Evolutionary conservation across 2,329 filamentous ascomycete species (phyloP).

Genomic region (Trematosphaeria pertusa): DNA sequence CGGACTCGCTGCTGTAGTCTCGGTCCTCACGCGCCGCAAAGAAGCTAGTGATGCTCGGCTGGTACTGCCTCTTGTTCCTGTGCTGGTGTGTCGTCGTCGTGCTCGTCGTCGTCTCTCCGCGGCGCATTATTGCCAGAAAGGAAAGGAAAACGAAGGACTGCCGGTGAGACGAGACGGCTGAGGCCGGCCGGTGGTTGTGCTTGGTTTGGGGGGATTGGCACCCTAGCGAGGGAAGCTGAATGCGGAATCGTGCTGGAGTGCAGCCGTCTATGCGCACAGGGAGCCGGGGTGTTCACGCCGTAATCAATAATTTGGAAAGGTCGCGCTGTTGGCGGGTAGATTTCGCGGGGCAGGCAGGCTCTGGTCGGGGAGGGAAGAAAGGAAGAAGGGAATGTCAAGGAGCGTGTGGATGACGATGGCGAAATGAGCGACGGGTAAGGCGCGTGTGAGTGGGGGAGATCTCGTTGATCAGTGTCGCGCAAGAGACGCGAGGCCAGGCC

Average conservation of each 20-base stretch:
- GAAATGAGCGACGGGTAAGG: no score
- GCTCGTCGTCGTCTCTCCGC: constrained; percentile 12
- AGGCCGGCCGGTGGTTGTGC: constrained; percentile 10
- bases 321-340: constrained; percentile 24
- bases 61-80: constrained; percentile 52
- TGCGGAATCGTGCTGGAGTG: no score
- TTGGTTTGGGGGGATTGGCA: constrained; percentile 7
- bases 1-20: constrained; percentile 21
- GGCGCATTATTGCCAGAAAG: constrained; percentile 27
- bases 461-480: constrained; percentile 10
- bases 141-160: constrained; percentile 5
- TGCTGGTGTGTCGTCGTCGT: constrained; percentile 28
- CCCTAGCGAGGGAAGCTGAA: constrained; percentile 11
- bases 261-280: constrained; percentile 21
- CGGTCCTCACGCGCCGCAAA: constrained; percentile 41
- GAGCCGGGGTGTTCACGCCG: constrained; percentile 20
- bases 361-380: no score
- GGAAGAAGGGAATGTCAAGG: no score
- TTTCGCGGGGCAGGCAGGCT: no score
- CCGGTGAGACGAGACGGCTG: constrained; percentile 19
- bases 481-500: constrained; percentile 1
- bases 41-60: constrained; percentile 55
- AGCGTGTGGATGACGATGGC: no score
- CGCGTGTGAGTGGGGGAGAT: not conserved
- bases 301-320: constrained; percentile 25